Evolutionary conservation across 2,329 filamentous ascomycete genomes (phyloP), one percentile per base, ranked within the genome.

Genomic region (Aspergillus alliaceus): DNA sequence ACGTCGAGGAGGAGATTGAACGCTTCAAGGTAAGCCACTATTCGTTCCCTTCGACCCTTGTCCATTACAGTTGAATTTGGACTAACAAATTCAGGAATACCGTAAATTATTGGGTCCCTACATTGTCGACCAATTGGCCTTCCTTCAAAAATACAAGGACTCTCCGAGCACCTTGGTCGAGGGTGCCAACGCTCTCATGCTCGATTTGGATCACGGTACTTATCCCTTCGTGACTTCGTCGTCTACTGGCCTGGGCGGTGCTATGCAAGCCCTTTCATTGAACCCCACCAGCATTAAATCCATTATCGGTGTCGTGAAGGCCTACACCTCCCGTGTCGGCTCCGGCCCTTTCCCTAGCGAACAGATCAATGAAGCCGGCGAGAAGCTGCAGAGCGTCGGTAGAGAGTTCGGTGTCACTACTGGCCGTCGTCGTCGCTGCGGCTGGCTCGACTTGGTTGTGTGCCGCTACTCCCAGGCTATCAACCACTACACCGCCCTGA

Each of bases 361-460:
- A 68, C 82, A 85, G 67, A 72, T 84, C 54, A 85, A 86, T 70
- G 71, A 79, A 51, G 66, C 76, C 27, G 84, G 84, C 61, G 81
- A 85, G 34, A 83, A 80, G 67, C 76, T 86, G 29, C 84, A 87
- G 65, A 66, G 70, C 44, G 72, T 84, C 32, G 84, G 84, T 46
- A 78, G 78, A 56, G 84, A 87, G 59, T 75, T 77, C 53, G 75
- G 85, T 58, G 82, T 84, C 42, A 84, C 82, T 2, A 87, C 85
- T 6, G 85, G 85, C 52, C 82, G 85, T 49, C 82, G 80, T 65
- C 81, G 85, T 35, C 82, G 85, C 59, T 87, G 85, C 64, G 85
- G 85, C 51, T 87, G 85, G 85, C 79, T 87, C 62, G 85, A 88
- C 68, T 77, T 87, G 39, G 84, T 87, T n/a, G 77, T 87, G 15